Evolutionary conservation across 257 asterid genomes (phyloP), one percentile per base, ranked within the genome.

Genomic region (Anisodus tanguticus): DNA sequence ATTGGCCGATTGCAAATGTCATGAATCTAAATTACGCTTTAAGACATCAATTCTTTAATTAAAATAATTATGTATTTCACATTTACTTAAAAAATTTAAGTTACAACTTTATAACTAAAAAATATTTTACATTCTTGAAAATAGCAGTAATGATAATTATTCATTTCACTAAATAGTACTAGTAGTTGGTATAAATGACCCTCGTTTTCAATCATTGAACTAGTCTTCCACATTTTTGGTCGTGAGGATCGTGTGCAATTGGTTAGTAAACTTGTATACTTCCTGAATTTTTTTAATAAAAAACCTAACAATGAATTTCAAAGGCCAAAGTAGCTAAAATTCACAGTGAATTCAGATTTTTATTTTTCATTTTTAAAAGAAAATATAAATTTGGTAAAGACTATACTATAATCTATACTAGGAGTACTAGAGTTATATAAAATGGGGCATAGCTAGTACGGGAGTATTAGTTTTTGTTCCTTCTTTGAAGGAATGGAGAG

Each of bases 401-500:
- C 17, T 70, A 70, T 17, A 17, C 35, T 9, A 41, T 58, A 58
- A 58, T 58, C 26, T 43, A 12, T 3, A 9, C 11, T 67, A 12
- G 47, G 49, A 67, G 16, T 47, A 19, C 41, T 47, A 72, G 35
- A 41, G 59, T 19, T 19, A 47, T 71, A 17, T 72, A 47, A 43
- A 71, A 10, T 47, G 39, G 80, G 59, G 3, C 59, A 19, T n/a
- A 19, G 58, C 80, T 19, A 72, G 80, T 47, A 72, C 80, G 59
- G 41, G 9, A 19, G n/a, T 19, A 72, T 19, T 47, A 19, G 17
- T 71, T n/a, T 43, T n/a, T 71, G 57, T n/a, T 43, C 17, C 35
- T 71, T 72, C 41, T 72, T 72, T 47, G 59, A 72, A 72, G 59
- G 11, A 47, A 72, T 72, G 19, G 59, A 39, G 59, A 19, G 41